These are phyloP conservation scores for Xylaria sp. DNA, from an alignment of 2,329 filamentous ascomycete species.

Conservation along the genomic window DNA sequence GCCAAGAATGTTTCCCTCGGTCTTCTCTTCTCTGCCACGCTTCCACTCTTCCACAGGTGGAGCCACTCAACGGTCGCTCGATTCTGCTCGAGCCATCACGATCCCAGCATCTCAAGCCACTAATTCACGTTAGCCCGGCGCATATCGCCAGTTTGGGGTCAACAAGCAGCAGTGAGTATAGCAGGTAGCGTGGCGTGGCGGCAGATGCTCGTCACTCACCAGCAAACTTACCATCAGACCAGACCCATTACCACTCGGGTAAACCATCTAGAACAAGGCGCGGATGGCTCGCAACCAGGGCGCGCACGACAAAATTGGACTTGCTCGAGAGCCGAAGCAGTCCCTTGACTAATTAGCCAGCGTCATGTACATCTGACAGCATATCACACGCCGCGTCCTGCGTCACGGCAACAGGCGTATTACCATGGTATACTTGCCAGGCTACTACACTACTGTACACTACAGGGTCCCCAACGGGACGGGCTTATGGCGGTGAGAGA, in stretches of 20 bases:
- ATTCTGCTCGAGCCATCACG: background rate
- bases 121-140: slow-evolving; percentile 19
- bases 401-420: slow-evolving; percentile 6
- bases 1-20: slow-evolving; percentile 5
- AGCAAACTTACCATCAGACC: too few relatives aligned
- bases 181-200: background rate
- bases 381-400: background rate
- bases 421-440: background rate
- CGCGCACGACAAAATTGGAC: background rate
- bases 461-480: slow-evolving; percentile 4
- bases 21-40: too few relatives aligned
- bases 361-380: background rate
- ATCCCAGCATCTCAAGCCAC: slow-evolving; percentile 12
- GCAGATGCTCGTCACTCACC: background rate
- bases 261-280: too few relatives aligned
- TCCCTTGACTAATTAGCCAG: background rate
- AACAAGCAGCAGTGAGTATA: background rate
- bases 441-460: too few relatives aligned
- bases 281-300: too few relatives aligned
- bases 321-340: background rate
- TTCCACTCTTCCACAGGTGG: too few relatives aligned
- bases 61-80: slow-evolving; percentile 6
- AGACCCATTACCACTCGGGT: too few relatives aligned
- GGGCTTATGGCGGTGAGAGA: slow-evolving; percentile 24
- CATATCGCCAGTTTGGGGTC: slow-evolving; percentile 20